Percentiles rank a stretch among this genome's conserved stretches.
Evolutionary conservation across 2,329 filamentous ascomycete genomes (phyloP).

Genomic region (Zasmidium citrigriseum): DNA sequence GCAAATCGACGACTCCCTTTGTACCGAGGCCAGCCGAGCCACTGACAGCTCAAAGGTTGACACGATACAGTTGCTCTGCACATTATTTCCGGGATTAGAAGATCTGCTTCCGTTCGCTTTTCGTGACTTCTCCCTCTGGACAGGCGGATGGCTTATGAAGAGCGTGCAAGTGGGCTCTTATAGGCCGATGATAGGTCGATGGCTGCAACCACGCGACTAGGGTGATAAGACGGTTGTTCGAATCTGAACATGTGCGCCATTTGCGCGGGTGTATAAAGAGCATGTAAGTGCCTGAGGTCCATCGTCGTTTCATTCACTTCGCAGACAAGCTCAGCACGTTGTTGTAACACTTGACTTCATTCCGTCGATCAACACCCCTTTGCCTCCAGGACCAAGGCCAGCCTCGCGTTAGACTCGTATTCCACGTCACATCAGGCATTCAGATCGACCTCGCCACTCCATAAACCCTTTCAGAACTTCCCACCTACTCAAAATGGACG

Average conservation of each 20-base stretch:
- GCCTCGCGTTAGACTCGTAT: too few relatives aligned
- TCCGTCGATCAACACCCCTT: too few relatives aligned
- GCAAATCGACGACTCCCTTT: constrained; percentile 6
- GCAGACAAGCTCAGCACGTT: too few relatives aligned
- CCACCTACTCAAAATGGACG: constrained; percentile 13
- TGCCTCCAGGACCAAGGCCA: too few relatives aligned
- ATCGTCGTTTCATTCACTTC: not conserved
- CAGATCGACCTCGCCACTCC: too few relatives aligned
- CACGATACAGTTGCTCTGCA: constrained; percentile 12
- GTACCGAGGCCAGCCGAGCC: constrained; percentile 21
- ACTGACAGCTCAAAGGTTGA: constrained; percentile 8
- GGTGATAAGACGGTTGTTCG: not conserved
- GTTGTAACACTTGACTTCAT: too few relatives aligned
- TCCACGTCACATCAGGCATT: too few relatives aligned
- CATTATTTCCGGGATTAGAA: constrained; percentile 14
- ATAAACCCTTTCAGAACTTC: not conserved
- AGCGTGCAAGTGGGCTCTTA: constrained; percentile 7
- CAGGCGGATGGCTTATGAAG: constrained; percentile 17
- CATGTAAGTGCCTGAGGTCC: constrained; percentile 7
- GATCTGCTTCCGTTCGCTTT: constrained; percentile 16
- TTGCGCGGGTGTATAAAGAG: constrained; percentile 4
- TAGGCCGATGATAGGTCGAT: not conserved
- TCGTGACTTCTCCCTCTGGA: constrained; percentile 16
- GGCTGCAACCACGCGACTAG: not conserved
- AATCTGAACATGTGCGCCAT: constrained; percentile 1